Evolutionary conservation across 768 basidiomycete species (phyloP).

Genomic region (Vararia minispora): DNA sequence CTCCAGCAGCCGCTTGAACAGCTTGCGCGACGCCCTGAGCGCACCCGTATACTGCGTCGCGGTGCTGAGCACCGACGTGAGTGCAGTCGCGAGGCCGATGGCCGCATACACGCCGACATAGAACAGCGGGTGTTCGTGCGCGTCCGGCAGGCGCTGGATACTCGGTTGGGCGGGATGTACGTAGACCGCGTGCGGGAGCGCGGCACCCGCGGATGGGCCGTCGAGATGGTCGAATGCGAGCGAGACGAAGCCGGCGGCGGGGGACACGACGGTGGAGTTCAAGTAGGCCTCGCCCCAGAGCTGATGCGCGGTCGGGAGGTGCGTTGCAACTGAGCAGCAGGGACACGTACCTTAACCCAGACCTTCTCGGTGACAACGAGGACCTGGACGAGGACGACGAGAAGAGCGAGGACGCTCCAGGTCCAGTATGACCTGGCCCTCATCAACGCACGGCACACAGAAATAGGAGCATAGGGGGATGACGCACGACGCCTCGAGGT

Average conservation of each 20-base stretch:
- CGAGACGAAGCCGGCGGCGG: no score
- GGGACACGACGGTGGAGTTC: no score
- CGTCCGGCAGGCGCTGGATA: slow-evolving; percentile 30
- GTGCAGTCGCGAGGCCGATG: slow-evolving; percentile 40
- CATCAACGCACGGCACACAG: background rate
- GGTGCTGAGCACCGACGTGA: slow-evolving; percentile 34
- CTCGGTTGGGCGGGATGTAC: background rate
- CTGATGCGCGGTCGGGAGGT: slow-evolving; percentile 19
- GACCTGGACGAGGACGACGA: slow-evolving; percentile 39
- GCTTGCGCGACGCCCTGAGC: slow-evolving; percentile 23
- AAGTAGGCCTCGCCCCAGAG: slow-evolving; percentile 61
- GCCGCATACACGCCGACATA: slow-evolving; percentile 59
- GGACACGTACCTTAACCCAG: slow-evolving; percentile 63
- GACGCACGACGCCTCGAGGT: slow-evolving; percentile 61
- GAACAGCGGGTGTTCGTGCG: slow-evolving; percentile 53
- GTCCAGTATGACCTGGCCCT: slow-evolving; percentile 50
- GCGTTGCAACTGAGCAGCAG: no score
- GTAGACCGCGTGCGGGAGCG: no score
- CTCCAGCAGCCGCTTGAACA: slow-evolving; percentile 44
- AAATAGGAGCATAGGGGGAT: background rate
- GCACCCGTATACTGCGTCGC: slow-evolving; percentile 54
- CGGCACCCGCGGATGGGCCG: slow-evolving; percentile 10
- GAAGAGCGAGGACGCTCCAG: slow-evolving; percentile 40
- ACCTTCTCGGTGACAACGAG: slow-evolving; percentile 49
- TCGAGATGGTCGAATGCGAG: slow-evolving; percentile 16